phyloP scores from a whole-genome alignment of 345 rosid genomes.

The Gossypium rotundifolium region DNA sequence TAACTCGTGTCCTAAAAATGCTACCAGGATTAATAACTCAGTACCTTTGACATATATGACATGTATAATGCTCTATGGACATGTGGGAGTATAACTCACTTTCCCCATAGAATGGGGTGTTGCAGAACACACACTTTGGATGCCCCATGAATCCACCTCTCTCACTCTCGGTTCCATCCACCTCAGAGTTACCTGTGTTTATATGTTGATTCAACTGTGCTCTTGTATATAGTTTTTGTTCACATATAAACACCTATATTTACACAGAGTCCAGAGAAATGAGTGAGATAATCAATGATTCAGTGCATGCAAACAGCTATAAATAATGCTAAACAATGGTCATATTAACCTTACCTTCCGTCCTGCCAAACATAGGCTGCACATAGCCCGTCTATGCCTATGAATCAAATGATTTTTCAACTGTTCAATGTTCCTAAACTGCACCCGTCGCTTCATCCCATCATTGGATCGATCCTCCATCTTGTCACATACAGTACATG shows the following conservation, averaged over 20 bases:
- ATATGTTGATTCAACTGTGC: conserved; percentile 83
- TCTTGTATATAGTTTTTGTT: conserved; percentile 79
- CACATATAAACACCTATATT: conserved; percentile 61
- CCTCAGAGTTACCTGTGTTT: conserved; percentile 82
- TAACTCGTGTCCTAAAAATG: background rate
- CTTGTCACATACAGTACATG: conserved; percentile 82
- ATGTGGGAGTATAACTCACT: conserved; percentile 84
- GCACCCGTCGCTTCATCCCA: conserved; percentile 48
- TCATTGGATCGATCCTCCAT: conserved; percentile 50
- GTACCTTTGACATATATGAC: conserved; percentile 94
- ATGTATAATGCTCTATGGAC: conserved; percentile 88
- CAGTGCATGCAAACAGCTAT: no score
- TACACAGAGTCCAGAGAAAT: background rate
- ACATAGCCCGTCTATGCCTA: conserved; percentile 72
- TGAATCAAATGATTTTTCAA: conserved; percentile 89
- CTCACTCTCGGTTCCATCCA: conserved; percentile 94
- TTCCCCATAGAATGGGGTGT: conserved; percentile 84
- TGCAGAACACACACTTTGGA: conserved; percentile 91
- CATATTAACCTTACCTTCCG: conserved; percentile 54
- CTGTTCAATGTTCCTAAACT: conserved; percentile 82
- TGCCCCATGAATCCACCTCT: conserved; percentile 96
- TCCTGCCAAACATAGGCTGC: conserved; percentile 89
- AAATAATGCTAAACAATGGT: background rate
- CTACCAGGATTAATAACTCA: background rate
- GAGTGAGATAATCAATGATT: background rate